Evolutionary conservation across 768 basidiomycete genomes (phyloP), one percentile per base, ranked within the genome.

Genomic region (Boletus rubroflammeus): DNA sequence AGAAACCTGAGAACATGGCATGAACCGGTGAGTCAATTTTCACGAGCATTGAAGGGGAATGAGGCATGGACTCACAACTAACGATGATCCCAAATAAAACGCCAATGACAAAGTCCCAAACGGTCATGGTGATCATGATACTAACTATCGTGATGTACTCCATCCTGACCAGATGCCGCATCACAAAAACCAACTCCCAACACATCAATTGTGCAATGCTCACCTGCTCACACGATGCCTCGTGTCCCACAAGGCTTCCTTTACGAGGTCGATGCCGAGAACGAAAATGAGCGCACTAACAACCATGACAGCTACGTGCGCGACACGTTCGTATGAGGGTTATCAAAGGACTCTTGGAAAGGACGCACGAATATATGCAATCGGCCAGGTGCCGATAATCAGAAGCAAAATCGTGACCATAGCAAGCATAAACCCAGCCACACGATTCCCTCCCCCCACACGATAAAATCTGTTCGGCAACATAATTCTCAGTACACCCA

Each of bases 161-260:
- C 45, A 78, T 77, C 72, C 85, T 88, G 45, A 7, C 9, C 68
- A 39, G 62, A 36, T 17, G 3, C 3, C 7, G 9, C 9, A 21
- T 66, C 51, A 57, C 17, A 38, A 54, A 47, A 36, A 45, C 42
- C 9, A 9, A 50, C 26, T 11, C 36, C n/a, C 6, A 50, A n/a
- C 9, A 2, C 47, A 26, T 19, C 10, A 35, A 44, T 14, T 11
- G 43, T n/a, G 25, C 7, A 17, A 23, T 43, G 74, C 81, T 56
- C 69, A 89, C 79, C 79, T 76, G 77, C 84, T 93, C 21, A 92
- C 92, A 15, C 94, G 84, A 71, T 90, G 81, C 43, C 92, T 76
- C 10, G 95, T 95, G 72, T 99, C 96, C 95, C 95, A 98, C 9
- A 98, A 68, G 0, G 97, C 95, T 70, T 98, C 96, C 64, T 95